A percentile compares a stretch with the other conserved stretches of the same genome.
Evolutionary conservation across 768 basidiomycete genomes (phyloP).

Genomic region (Guyanaporus albipodus): DNA sequence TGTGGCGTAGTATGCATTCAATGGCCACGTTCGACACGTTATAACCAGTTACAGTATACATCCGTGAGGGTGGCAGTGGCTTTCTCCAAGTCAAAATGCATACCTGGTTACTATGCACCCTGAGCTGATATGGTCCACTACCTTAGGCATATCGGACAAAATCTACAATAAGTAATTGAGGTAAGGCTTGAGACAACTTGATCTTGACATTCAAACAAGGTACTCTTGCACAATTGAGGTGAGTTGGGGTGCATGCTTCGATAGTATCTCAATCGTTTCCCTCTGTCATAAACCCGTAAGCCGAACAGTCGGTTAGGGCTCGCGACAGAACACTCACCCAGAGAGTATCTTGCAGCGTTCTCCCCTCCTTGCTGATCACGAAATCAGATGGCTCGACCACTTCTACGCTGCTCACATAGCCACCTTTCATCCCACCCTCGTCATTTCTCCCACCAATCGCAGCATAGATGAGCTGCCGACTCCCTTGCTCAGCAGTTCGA

Average conservation of each 20-base stretch:
- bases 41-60: no score
- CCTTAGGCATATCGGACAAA: no score
- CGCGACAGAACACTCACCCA: constrained; percentile 30
- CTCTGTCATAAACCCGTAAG: constrained; percentile 5
- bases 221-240: constrained; percentile 12
- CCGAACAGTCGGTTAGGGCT: neutral
- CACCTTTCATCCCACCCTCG: constrained; percentile 22
- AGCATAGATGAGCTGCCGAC: constrained; percentile 33
- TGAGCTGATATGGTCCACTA: no score
- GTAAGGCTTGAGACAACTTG: no score
- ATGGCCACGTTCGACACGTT: no score
- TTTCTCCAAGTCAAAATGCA: no score
- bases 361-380: constrained; percentile 29
- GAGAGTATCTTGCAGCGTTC: constrained; percentile 25
- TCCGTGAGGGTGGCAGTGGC: no score
- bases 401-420: constrained; percentile 8
- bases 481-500: constrained; percentile 30
- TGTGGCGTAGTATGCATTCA: no score
- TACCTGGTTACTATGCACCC: no score
- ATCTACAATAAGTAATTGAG: no score
- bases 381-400: constrained; percentile 33
- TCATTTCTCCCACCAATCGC: constrained; percentile 25
- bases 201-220: no score
- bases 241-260: constrained; percentile 8
- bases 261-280: constrained; percentile 23